A percentile compares a stretch with the other conserved stretches of the same genome.
Evolutionary conservation across 2,329 filamentous ascomycete genomes (phyloP).

Genomic region (Fusarium marasasianum): DNA sequence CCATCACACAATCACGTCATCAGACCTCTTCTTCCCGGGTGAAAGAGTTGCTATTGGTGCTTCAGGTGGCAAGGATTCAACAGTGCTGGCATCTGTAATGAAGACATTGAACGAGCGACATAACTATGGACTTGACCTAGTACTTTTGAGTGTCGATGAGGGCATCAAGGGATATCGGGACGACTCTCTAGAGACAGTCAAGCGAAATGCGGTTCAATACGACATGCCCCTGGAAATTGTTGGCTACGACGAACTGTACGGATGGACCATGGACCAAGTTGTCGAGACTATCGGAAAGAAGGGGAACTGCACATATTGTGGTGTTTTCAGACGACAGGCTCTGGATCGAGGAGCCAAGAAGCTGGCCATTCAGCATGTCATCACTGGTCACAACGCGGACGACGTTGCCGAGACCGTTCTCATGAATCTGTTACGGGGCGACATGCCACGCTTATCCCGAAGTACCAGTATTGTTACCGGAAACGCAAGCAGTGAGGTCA

Average conservation of each 20-base stretch:
- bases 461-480: conserved; percentile 91
- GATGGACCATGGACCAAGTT: conserved; percentile 99
- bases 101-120: conserved; percentile 94
- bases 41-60: conserved; percentile 94
- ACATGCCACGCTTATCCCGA: conserved; percentile 85
- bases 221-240: conserved; percentile 91
- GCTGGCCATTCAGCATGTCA: conserved; percentile 88
- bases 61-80: conserved; percentile 97
- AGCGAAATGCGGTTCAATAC: conserved; percentile 91
- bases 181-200: conserved; percentile 95
- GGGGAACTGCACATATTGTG: conserved; percentile 98
- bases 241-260: conserved; percentile 92
- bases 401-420: conserved; percentile 97
- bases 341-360: conserved; percentile 91
- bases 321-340: conserved; percentile 93
- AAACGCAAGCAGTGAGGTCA: conserved; percentile 82
- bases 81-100: conserved; percentile 91
- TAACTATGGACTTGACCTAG: conserved; percentile 84
- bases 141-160: conserved; percentile 93
- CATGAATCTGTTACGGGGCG: conserved; percentile 94
- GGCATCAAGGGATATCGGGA: conserved; percentile 97
- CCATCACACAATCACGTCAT: conserved; percentile 88
- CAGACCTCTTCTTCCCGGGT: conserved; percentile 81
- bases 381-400: conserved; percentile 97
- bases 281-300: conserved; percentile 97